phyloP scores from a whole-genome alignment of 306 rosid genomes.

The Vigna trinervia region DNA sequence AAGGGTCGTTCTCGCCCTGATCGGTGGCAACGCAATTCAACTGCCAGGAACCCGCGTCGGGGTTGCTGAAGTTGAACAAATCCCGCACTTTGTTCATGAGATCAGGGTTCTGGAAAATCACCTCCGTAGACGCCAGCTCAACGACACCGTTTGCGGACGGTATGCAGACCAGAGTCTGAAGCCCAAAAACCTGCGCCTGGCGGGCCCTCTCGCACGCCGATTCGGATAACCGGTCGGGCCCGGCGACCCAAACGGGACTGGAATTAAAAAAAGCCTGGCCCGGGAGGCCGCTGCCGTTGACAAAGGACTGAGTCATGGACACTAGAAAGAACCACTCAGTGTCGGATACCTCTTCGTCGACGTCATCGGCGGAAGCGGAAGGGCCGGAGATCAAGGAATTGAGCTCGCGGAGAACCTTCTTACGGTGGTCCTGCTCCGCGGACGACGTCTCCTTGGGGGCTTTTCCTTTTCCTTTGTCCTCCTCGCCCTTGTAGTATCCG shows the following conservation, averaged over 20 bases:
- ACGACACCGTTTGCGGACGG: conserved; percentile 86
- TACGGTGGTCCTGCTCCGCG: conserved; percentile 80
- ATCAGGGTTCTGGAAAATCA: conserved; percentile 69
- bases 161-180: conserved; percentile 78
- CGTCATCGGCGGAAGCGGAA: conserved; percentile 54
- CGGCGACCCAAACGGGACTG: conserved; percentile 69
- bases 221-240: conserved; percentile 53
- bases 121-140: conserved; percentile 79
- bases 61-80: conserved; percentile 76
- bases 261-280: conserved; percentile 74
- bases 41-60: conserved; percentile 68
- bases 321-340: conserved; percentile 95
- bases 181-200: conserved; percentile 68
- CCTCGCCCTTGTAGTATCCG: conserved; percentile 90
- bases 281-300: conserved; percentile 68
- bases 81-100: conserved; percentile 73
- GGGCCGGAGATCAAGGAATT: conserved; percentile 85
- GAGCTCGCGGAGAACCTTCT: conserved; percentile 82
- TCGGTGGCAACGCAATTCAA: conserved; percentile 48
- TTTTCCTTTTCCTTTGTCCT: conserved; percentile 59
- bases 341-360: conserved; percentile 89
- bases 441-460: conserved; percentile 53
- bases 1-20: conserved; percentile 87
- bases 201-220: conserved; percentile 78
- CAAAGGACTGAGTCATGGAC: conserved; percentile 90